Evolutionary conservation across 1,284 basidiomycete species (phyloP).

Genomic region (Stereum hirsutum): DNA sequence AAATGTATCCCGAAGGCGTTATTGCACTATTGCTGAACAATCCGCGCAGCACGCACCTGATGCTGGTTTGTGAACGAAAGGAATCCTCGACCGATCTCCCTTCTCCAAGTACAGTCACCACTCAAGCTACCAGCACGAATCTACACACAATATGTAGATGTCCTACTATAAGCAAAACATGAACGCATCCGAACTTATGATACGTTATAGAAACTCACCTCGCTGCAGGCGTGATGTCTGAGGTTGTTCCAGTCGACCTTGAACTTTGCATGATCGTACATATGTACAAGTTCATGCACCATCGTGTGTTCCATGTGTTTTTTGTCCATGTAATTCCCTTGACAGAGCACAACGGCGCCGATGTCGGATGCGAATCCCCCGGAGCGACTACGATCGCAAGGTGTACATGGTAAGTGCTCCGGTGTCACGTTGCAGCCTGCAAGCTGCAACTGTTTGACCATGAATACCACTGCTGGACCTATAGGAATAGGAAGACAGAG

Average conservation of each 20-base stretch:
- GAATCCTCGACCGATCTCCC: conserved; percentile 74
- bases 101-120: conserved; percentile 82
- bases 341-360: conserved; percentile 76
- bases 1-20: conserved; percentile 6
- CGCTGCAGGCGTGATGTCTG: conserved; percentile 91
- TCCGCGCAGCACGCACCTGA: conserved; percentile 47
- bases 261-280: conserved; percentile 93
- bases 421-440: conserved; percentile 60
- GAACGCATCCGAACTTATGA: too few species aligned
- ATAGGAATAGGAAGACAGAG: conserved; percentile 7
- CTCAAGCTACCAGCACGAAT: conserved; percentile 92
- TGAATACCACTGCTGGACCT: conserved; percentile 84
- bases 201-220: too few species aligned
- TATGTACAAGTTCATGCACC: conserved; percentile 92
- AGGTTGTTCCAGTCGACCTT: conserved; percentile 89
- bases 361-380: conserved; percentile 80
- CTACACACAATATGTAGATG: conserved; percentile 28
- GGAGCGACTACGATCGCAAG: conserved; percentile 65
- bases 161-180: not conserved
- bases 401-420: conserved; percentile 72
- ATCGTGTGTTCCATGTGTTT: conserved; percentile 90
- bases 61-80: conserved; percentile 86
- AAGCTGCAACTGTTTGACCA: conserved; percentile 79
- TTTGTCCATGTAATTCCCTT: conserved; percentile 75
- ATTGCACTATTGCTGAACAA: conserved; percentile 1